These are phyloP conservation scores for Debaryomycetaceae sp. DNA, from an alignment of 1,139 yeast species.

Conservation along the genomic window DNA sequence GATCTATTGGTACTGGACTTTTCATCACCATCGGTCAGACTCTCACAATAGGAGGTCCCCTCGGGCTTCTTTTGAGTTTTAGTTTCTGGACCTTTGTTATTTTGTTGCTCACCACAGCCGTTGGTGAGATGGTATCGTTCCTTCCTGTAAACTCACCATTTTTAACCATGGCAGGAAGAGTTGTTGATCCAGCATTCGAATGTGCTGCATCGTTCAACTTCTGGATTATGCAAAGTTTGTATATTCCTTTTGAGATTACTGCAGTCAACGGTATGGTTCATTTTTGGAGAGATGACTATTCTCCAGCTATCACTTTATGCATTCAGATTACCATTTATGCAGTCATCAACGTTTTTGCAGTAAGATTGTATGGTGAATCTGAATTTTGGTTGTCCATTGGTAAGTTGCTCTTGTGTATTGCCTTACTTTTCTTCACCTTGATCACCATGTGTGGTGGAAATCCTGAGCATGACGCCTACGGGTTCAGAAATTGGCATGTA, in stretches of 20 bases:
- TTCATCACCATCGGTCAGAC: slow-evolving; percentile 47
- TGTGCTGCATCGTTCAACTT: slow-evolving; percentile 80
- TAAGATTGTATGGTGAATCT: slow-evolving; percentile 68
- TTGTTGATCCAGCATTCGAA: slow-evolving; percentile 66
- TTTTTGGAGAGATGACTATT: slow-evolving; percentile 76
- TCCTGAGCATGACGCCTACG: slow-evolving; percentile 61
- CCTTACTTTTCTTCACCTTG: slow-evolving; percentile 69
- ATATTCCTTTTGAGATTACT: slow-evolving; percentile 78
- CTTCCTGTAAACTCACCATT: slow-evolving; percentile 69
- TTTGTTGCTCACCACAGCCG: slow-evolving; percentile 59
- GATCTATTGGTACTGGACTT: slow-evolving; percentile 34
- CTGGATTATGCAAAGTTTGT: slow-evolving; percentile 70
- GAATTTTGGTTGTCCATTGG: slow-evolving; percentile 81
- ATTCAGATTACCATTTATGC: slow-evolving; percentile 63
- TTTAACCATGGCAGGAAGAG: slow-evolving; percentile 52
- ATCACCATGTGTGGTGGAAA: slow-evolving; percentile 85
- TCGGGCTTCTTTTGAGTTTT: slow-evolving; percentile 40
- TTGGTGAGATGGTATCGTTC: slow-evolving; percentile 82
- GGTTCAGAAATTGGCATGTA: slow-evolving; percentile 61
- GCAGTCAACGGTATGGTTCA: slow-evolving; percentile 77
- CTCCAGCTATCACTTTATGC: slow-evolving; percentile 59
- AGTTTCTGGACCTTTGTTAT: slow-evolving; percentile 49
- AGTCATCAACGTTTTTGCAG: slow-evolving; percentile 67
- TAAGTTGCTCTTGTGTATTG: slow-evolving; percentile 67
- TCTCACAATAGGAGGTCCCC: slow-evolving; percentile 45